phyloP scores from a whole-genome alignment of 805 yeast genomes.

The Lipomyces japonicus region DNA sequence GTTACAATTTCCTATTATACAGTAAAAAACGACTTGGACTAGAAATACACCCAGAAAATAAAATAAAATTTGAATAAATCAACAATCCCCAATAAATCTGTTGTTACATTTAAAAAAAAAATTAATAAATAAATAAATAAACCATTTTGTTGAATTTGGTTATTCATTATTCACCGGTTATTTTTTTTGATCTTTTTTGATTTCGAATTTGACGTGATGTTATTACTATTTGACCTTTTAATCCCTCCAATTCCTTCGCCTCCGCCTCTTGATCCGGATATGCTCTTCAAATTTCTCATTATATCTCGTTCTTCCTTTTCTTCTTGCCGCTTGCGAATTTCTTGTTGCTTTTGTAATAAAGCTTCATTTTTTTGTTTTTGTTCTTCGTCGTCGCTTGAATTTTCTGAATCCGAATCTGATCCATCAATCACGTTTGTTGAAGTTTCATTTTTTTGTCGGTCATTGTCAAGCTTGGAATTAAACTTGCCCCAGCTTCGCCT shows the following conservation, averaged over 20 bases:
- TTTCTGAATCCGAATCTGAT: background rate
- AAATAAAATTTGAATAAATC: too few species aligned
- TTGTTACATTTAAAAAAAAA: too few species aligned
- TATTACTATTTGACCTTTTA: slow-evolving; percentile 13
- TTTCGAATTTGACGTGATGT: background rate
- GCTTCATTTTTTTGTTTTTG: background rate
- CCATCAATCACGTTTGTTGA: background rate
- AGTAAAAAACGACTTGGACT: too few species aligned
- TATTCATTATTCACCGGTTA: background rate
- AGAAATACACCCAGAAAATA: too few species aligned
- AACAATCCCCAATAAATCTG: too few species aligned
- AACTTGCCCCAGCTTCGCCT: slow-evolving; percentile 30
- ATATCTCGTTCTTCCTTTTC: background rate
- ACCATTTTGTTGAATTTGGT: slow-evolving; percentile 28
- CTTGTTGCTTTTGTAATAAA: slow-evolving; percentile 2
- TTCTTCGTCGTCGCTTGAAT: slow-evolving; percentile 1
- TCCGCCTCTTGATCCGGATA: slow-evolving; percentile 4
- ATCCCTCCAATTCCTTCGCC: slow-evolving; percentile 5
- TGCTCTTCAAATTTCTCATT: slow-evolving; percentile 1
- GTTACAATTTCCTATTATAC: too few species aligned
- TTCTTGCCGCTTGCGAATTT: background rate
- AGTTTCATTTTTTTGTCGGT: background rate
- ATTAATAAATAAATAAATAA: background rate
- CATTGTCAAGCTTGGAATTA: too few species aligned
- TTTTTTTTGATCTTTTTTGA: background rate